Evolutionary conservation across 2,329 filamentous ascomycete genomes (phyloP).

Genomic region (Aspergillus sclerotialis): DNA sequence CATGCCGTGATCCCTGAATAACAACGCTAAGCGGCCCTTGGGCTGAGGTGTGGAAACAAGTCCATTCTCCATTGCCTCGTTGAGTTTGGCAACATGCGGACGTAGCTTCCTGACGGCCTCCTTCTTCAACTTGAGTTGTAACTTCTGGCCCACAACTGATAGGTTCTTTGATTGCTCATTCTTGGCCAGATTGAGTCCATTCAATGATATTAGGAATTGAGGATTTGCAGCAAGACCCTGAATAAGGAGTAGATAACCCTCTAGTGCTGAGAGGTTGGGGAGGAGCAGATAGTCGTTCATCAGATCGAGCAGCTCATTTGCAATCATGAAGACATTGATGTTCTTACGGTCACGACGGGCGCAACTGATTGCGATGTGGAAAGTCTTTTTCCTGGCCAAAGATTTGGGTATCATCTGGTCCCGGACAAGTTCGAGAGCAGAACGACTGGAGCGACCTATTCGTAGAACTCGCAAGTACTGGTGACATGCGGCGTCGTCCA

Average conservation of each 20-base stretch:
- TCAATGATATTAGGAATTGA: constrained; percentile 20
- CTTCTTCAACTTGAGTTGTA: constrained; percentile 19
- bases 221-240: constrained; percentile 18
- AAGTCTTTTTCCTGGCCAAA: constrained; percentile 47
- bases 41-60: constrained; percentile 1
- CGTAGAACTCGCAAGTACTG: constrained; percentile 62
- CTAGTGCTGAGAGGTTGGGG: constrained; percentile 23
- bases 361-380: constrained; percentile 65
- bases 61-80: constrained; percentile 19
- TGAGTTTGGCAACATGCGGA: constrained; percentile 20
- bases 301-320: constrained; percentile 56
- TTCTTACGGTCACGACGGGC: constrained; percentile 75
- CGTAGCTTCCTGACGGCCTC: constrained; percentile 18
- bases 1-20: constrained; percentile 17
- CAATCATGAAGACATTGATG: constrained; percentile 58
- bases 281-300: constrained; percentile 43
- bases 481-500: constrained; percentile 66
- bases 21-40: constrained; percentile 4
- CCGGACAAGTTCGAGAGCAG: constrained; percentile 54
- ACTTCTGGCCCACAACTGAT: constrained; percentile 15
- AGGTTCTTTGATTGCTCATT: constrained; percentile 10
- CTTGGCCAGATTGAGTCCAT: constrained; percentile 16
- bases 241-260: constrained; percentile 23
- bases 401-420: constrained; percentile 43
- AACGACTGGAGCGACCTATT: constrained; percentile 57